Conservation (phyloP, 2,329 filamentous ascomycete species). For the Chaetomium sp. region DNA sequence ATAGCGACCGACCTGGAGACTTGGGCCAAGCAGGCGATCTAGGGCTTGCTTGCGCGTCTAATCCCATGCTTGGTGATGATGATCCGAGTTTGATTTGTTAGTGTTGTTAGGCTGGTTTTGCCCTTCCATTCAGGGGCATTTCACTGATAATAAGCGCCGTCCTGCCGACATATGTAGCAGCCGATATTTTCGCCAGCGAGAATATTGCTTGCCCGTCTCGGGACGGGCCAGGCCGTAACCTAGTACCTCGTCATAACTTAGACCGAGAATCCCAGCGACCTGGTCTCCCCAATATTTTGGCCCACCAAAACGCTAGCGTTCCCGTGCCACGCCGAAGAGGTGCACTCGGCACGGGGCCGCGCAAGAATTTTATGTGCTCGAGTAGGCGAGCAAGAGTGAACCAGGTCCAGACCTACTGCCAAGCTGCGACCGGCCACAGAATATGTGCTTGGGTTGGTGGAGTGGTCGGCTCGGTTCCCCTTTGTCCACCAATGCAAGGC, state of each 20-base stretch:
- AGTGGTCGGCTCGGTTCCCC: slow-evolving; percentile 9
- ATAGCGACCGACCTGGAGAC: slow-evolving; percentile 18
- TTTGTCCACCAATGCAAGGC: not conserved
- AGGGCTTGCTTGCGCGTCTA: not conserved
- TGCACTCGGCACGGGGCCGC: not conserved
- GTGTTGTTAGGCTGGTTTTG: not conserved
- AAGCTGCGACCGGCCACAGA: slow-evolving; percentile 19
- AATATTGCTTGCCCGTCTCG: not conserved
- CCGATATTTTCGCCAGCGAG: not conserved
- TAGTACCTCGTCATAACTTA: too few species aligned
- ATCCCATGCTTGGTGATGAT: not conserved
- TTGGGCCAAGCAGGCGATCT: not conserved
- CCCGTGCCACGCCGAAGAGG: slow-evolving; percentile 9
- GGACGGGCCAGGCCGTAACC: too few species aligned
- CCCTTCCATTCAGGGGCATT: not conserved
- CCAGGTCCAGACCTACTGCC: slow-evolving; percentile 16
- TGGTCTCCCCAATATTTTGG: not conserved
- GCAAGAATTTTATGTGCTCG: not conserved
- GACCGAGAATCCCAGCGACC: not conserved
- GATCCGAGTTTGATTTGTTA: not conserved
- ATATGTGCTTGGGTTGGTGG: slow-evolving; percentile 24
- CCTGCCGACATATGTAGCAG: not conserved
- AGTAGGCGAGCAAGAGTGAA: slow-evolving; percentile 3
- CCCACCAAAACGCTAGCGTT: not conserved
- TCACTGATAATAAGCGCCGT: not conserved